phyloP scores from a whole-genome alignment of 805 yeast species.

The Starmerella bombi region DNA sequence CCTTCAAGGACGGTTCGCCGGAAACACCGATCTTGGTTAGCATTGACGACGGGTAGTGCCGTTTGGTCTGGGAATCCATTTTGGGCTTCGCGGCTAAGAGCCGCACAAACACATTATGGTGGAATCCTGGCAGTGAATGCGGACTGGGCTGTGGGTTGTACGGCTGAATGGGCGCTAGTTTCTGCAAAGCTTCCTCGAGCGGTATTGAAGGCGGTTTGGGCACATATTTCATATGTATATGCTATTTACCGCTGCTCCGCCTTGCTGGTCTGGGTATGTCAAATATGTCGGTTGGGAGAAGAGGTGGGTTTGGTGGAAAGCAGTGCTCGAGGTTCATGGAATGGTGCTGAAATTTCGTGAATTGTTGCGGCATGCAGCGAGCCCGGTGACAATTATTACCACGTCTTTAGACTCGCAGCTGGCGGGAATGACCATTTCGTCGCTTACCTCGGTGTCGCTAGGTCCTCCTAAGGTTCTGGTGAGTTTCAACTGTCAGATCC shows the following conservation, averaged over 20 bases:
- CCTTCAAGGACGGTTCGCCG: conserved; percentile 13
- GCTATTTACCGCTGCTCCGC: background rate
- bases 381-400: conserved; percentile 49
- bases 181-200: conserved; percentile 6
- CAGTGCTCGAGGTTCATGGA: background rate
- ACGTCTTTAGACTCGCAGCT: conserved; percentile 33
- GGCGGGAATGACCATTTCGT: conserved; percentile 70
- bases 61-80: conserved; percentile 29
- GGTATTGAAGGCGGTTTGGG: conserved; percentile 7
- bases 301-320: too few species aligned
- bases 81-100: conserved; percentile 35
- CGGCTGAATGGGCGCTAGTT: background rate
- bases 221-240: background rate
- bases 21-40: conserved; percentile 28
- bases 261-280: too few species aligned
- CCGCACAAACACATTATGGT: conserved; percentile 31
- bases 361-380: conserved; percentile 34
- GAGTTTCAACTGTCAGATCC: conserved; percentile 76
- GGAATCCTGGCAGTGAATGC: conserved; percentile 10
- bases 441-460: conserved; percentile 70
- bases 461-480: conserved; percentile 56
- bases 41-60: conserved; percentile 32
- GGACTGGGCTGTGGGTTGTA: conserved; percentile 3
- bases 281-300: too few species aligned
- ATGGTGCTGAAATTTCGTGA: conserved; percentile 10